phyloP scores from a whole-genome alignment of 2,329 filamentous ascomycete species.

The Aureobasidium namibiae region DNA sequence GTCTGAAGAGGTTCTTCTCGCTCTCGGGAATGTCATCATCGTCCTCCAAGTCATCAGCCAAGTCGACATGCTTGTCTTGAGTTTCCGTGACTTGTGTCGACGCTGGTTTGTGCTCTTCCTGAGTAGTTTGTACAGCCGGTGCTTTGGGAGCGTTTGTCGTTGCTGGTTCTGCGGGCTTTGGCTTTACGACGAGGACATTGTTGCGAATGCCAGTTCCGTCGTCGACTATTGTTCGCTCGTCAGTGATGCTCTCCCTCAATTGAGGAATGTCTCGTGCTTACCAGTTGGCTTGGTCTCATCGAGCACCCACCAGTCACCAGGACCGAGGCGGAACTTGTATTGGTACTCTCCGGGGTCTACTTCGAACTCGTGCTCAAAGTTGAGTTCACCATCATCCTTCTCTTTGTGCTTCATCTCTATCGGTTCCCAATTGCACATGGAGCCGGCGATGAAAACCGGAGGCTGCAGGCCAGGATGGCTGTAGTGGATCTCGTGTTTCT shows the following conservation, averaged over 20 bases:
- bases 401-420: conserved; percentile 54
- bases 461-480: conserved; percentile 51
- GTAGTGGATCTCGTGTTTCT: conserved; percentile 52
- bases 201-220: conserved; percentile 47
- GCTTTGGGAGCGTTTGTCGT: neutral
- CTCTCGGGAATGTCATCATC: conserved; percentile 7
- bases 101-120: neutral
- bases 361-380: conserved; percentile 51
- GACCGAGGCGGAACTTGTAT: conserved; percentile 66
- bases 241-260: too few species aligned
- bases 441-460: conserved; percentile 63
- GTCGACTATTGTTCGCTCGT: conserved; percentile 31
- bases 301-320: conserved; percentile 61
- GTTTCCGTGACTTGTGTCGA: neutral
- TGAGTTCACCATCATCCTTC: conserved; percentile 41
- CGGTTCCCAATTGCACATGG: conserved; percentile 60
- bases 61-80: neutral
- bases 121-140: neutral
- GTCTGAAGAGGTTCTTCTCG: conserved; percentile 7
- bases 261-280: conserved; percentile 26
- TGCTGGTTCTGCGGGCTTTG: neutral
- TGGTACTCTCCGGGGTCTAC: conserved; percentile 54
- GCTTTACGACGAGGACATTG: conserved; percentile 38
- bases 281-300: conserved; percentile 55
- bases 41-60: neutral